Percentiles rank a stretch among this genome's conserved stretches.
These are phyloP conservation scores for Didymella exigua DNA, from an alignment of 2,329 filamentous ascomycete genomes.

Conservation along the genomic window DNA sequence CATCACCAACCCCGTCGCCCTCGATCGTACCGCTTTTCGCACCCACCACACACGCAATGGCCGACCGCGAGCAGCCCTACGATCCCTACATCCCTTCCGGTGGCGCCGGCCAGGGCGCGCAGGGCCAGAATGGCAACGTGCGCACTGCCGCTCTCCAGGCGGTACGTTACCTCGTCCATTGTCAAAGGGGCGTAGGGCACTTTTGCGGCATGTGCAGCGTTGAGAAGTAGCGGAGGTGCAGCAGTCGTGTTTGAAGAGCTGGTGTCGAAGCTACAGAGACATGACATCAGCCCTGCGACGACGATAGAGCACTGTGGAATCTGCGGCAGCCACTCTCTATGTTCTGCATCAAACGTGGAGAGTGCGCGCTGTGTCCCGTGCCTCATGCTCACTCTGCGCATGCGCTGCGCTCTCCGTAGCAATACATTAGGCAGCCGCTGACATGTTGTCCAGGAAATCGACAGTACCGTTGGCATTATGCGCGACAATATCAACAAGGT, in stretches of 20 bases:
- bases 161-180: constrained; percentile 58
- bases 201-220: neutral
- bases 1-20: constrained; percentile 28
- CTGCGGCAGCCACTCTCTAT: neutral
- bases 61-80: constrained; percentile 70
- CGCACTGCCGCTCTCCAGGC: constrained; percentile 79
- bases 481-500: constrained; percentile 97
- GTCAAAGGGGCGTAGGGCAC: constrained; percentile 1
- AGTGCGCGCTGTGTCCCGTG: neutral
- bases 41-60: constrained; percentile 52
- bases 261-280: constrained; percentile 14
- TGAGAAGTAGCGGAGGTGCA: constrained; percentile 5
- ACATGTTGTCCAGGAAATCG: constrained; percentile 77
- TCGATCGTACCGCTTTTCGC: constrained; percentile 10
- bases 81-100: constrained; percentile 86
- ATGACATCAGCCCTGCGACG: constrained; percentile 21
- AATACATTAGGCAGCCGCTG: constrained; percentile 1
- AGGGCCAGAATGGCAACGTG: constrained; percentile 61
- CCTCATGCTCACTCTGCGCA: neutral
- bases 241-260: constrained; percentile 4
- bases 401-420: neutral
- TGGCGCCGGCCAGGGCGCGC: constrained; percentile 54
- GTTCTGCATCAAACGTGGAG: no score
- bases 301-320: neutral
- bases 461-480: constrained; percentile 94